Evolutionary conservation across 495 filamentous ascomycete genomes (phyloP), one percentile per base, ranked within the genome.

Genomic region (Aspergillus sclerotiicarbonarius): DNA sequence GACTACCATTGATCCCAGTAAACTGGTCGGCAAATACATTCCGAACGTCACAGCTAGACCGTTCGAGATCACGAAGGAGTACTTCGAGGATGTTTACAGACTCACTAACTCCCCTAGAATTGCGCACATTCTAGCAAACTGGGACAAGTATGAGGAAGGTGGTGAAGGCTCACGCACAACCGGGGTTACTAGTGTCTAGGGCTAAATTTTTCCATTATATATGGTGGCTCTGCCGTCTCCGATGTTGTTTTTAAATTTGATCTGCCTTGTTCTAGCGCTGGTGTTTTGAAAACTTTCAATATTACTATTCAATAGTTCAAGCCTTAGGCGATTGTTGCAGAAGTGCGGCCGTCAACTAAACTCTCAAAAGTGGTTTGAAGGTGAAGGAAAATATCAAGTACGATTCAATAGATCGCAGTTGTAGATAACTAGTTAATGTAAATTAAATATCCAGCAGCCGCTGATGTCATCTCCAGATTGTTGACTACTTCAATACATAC

Each of bases 1-100:
- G 82, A 96, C 90, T 18, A 93, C 88, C 44, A 98, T 98, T 69
- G 94, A 98, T 67, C 94, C 94, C 15, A 86, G 88, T 76, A 98
- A 98, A 78, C 75, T 98, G 63, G 77, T 98, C 62, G 95, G 94
- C 55, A 98, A 98, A 79, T 98, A 98, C 78, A 97, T 98, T 58
- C 94, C 94, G 61, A 98, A 98, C 71, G 94, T 98, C 51, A 98
- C 94, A 15, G 94, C 94, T 32, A 85, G 86, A 67, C 94, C 94
- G 15, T 98, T 98, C 71, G 89, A 94, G 70, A 81, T 98, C 47
- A 92, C 90, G 18, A 96, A 95, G 81, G 95, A 96, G 73, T 98
- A 98, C 77, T 98, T 98, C 72, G 92, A 98, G 80, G 93, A 98
- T 67, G 94, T 98, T 21, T 97, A 96, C 76, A 81, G 82, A 35